Conservation (phyloP, 345 rosid species). For the Gossypium ekmanianum region DNA sequence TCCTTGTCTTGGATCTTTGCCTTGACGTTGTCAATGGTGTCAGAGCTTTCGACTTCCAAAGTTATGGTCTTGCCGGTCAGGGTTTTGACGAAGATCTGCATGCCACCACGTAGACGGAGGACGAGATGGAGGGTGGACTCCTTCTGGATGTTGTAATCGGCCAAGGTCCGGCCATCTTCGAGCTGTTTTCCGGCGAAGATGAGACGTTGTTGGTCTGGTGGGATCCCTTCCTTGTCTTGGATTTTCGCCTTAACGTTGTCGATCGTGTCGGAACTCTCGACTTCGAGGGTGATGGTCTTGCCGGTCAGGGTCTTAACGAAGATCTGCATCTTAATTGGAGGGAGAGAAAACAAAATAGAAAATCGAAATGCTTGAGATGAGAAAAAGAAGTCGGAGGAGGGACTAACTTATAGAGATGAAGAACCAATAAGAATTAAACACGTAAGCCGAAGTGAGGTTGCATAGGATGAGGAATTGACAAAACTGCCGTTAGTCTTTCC, state of each 20-base stretch:
- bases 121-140: constrained; percentile 34
- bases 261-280: constrained; percentile 41
- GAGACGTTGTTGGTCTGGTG: constrained; percentile 43
- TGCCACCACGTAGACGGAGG: constrained; percentile 38
- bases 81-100: constrained; percentile 45
- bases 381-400: not conserved
- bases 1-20: constrained; percentile 47
- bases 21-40: constrained; percentile 44
- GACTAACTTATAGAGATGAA: not conserved
- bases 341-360: not conserved
- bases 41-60: constrained; percentile 38
- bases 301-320: constrained; percentile 28
- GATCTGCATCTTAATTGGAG: constrained; percentile 32
- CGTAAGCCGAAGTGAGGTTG: not conserved
- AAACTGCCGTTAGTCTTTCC: not conserved
- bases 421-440: not conserved
- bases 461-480: not conserved
- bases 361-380: not conserved
- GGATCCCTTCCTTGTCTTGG: constrained; percentile 44
- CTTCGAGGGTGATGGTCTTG: constrained; percentile 37
- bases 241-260: constrained; percentile 43
- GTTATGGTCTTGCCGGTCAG: constrained; percentile 43
- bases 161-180: constrained; percentile 39
- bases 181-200: constrained; percentile 46
- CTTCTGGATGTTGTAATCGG: constrained; percentile 47